Base-by-base conservation (phyloP, 345 rosid species). In the Eucalyptus microcorys region DNA sequence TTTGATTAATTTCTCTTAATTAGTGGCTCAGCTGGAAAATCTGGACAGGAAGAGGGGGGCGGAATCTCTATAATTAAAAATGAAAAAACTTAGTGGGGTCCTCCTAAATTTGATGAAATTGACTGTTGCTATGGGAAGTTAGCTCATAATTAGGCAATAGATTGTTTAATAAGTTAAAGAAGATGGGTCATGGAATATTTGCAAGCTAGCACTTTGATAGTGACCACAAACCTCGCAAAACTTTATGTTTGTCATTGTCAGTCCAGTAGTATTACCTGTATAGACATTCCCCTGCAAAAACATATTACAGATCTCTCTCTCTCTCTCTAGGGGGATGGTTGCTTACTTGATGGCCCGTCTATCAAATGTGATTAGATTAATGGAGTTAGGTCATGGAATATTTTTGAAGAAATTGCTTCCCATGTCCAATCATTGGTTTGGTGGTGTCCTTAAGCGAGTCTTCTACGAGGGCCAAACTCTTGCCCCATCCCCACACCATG, bases 391-490 rank as follows among this genome's bases (percentile, higher is more conserved):
- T 50, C 59, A 57, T 55, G 88, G 79, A 87, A 87, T 87, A 87
- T 52, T 26, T 14, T 8, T 17, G 49, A 61, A 53, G 52, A 43
- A 80, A 48, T 48, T 71, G 88, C 83, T 37, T 76, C 47, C 90
- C 93, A 85, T 93, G 47, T 92, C 89, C 89, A 90, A 93, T 93
- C 90, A 93, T 93, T 85, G 50, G 93, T 89, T 90, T 87, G 93
- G 92, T 88, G 89, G 34, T 89, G 93, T 91, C 93, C 48, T 85
- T 45, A 42, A 53, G 88, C 57, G 90, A 88, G 8, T 30, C 85
- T 37, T 66, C 59, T 49, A 34, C 13, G 40, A 68, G 66, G 34
- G 45, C 90, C 64, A 84, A 68, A 19, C 87, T 15, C 59, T 89
- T 87, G 87, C 88, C 89, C 91, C 94, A 88, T 90, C 40, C 92